A percentile compares a stretch with the other conserved stretches of the same genome.
phyloP scores from a whole-genome alignment of 1,284 basidiomycete species.

The Ustilago cynodontis region DNA sequence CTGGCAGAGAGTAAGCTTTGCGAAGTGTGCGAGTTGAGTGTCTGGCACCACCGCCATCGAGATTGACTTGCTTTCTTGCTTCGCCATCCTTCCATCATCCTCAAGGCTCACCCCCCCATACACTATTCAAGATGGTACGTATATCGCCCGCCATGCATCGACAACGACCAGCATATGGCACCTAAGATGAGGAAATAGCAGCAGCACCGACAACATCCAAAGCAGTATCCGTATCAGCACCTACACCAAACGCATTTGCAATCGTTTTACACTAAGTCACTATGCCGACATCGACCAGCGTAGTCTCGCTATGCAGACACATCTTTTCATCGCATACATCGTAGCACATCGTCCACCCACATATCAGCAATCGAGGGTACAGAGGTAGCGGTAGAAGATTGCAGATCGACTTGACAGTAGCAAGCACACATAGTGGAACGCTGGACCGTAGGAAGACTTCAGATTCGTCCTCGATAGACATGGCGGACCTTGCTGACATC shows the following conservation, averaged over 20 bases:
- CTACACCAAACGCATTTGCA: background rate
- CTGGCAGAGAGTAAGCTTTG: background rate
- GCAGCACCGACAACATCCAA: constrained; percentile 4
- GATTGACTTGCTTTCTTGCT: constrained; percentile 19
- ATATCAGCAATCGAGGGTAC: no score
- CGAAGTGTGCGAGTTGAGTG: background rate
- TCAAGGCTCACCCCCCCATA: constrained; percentile 51
- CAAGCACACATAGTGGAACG: no score
- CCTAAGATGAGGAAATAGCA: constrained; percentile 1
- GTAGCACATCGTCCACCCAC: no score
- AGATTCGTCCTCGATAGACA: background rate
- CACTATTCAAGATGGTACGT: constrained; percentile 53
- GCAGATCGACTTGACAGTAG: no score
- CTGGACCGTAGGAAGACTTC: no score
- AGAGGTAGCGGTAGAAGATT: no score
- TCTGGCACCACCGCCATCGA: constrained; percentile 31
- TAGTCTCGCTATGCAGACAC: background rate
- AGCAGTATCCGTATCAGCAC: constrained; percentile 17
- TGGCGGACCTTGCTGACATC: background rate
- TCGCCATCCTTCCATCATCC: constrained; percentile 55
- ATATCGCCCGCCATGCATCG: constrained; percentile 18
- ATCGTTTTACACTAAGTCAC: background rate
- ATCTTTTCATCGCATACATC: background rate
- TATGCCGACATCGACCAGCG: background rate
- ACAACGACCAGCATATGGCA: constrained; percentile 19